Conservation (phyloP, 1,284 basidiomycete genomes). For the Thecaphora frezii region DNA sequence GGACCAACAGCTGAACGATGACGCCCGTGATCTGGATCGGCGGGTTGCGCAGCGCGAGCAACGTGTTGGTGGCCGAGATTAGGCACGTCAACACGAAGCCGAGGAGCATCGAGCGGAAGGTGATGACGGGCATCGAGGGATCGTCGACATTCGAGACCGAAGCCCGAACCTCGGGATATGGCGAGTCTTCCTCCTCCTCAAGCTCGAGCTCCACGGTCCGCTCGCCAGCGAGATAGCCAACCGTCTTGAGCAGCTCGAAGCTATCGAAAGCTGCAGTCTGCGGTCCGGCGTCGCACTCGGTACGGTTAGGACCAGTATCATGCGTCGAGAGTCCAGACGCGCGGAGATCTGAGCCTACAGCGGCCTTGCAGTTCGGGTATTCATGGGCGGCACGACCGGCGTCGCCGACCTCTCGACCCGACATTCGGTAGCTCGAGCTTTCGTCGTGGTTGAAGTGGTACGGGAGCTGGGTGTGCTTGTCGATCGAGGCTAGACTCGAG, state of each 20-base stretch:
- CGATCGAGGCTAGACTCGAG: too few relatives aligned
- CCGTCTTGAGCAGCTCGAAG: not conserved
- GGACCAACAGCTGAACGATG: slow-evolving; percentile 39
- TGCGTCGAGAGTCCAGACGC: too few relatives aligned
- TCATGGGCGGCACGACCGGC: too few relatives aligned
- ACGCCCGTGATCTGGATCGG: slow-evolving; percentile 41
- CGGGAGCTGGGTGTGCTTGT: too few relatives aligned
- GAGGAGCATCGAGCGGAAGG: slow-evolving; percentile 45
- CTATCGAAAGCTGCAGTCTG: not conserved
- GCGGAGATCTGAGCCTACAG: too few relatives aligned
- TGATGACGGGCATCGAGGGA: slow-evolving; percentile 44
- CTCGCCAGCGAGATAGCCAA: not conserved
- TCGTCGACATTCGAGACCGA: slow-evolving; percentile 54
- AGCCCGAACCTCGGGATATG: slow-evolving; percentile 50
- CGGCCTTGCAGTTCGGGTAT: too few relatives aligned
- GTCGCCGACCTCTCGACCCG: too few relatives aligned
- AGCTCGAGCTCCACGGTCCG: slow-evolving; percentile 12
- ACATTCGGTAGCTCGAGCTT: too few relatives aligned
- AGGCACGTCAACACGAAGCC: slow-evolving; percentile 40
- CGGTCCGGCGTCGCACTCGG: too few relatives aligned
- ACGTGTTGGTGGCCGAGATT: slow-evolving; percentile 43
- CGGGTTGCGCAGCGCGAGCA: slow-evolving; percentile 48
- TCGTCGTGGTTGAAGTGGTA: too few relatives aligned
- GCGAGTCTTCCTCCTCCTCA: slow-evolving; percentile 46
- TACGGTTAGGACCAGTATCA: too few relatives aligned